These are phyloP conservation scores for Pleoardoris graminearum DNA, from an alignment of 2,329 filamentous ascomycete species.

Conservation along the genomic window DNA sequence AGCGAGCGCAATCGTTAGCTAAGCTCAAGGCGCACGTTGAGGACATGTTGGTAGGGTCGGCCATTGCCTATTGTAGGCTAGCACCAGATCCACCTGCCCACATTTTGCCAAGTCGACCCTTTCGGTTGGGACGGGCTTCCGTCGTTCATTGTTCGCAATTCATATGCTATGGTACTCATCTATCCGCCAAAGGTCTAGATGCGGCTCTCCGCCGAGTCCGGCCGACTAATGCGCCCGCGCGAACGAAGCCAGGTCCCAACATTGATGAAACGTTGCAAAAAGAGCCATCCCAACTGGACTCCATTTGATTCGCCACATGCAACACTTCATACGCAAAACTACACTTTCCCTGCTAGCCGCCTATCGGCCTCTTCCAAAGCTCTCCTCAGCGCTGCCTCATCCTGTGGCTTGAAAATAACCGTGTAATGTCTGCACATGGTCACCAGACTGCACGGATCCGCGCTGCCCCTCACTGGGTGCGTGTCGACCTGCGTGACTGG, in stretches of 20 bases:
- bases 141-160: not conserved
- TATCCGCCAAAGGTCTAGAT: no score
- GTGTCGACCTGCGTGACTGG: constrained; percentile 59
- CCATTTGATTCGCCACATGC: no score
- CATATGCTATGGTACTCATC: not conserved
- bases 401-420: constrained; percentile 61
- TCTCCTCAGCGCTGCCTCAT: constrained; percentile 50
- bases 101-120: not conserved
- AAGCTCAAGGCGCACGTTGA: not conserved
- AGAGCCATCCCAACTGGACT: no score
- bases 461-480: constrained; percentile 62
- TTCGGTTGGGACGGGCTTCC: no score
- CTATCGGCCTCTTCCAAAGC: constrained; percentile 44
- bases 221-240: no score
- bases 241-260: no score
- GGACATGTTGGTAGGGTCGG: constrained; percentile 10
- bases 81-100: not conserved
- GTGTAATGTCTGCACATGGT: constrained; percentile 63
- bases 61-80: not conserved
- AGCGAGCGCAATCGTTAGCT: not conserved
- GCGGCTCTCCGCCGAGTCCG: no score
- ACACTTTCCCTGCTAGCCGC: constrained; percentile 20
- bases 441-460: constrained; percentile 65
- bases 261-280: no score
- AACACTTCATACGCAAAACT: no score